These are phyloP conservation scores for Emergomyces orientalis DNA, from an alignment of 2,329 filamentous ascomycete genomes.

Conservation along the genomic window DNA sequence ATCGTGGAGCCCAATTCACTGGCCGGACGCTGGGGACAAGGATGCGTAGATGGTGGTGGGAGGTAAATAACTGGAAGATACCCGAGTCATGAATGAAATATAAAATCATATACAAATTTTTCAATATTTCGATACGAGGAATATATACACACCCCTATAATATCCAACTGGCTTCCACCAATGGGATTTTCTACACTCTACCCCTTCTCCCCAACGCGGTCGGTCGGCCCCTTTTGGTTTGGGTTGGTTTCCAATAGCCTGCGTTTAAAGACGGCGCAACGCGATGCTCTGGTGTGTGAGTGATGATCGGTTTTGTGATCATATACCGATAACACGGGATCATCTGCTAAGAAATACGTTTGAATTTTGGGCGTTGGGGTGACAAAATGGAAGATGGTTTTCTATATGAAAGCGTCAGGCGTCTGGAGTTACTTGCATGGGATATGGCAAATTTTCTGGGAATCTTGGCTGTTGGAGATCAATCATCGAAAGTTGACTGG, in stretches of 20 bases:
- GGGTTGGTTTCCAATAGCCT: neutral
- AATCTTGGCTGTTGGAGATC: neutral
- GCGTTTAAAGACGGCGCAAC: neutral
- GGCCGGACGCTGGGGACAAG: constrained; percentile 68
- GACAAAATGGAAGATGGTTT: neutral
- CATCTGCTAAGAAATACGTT: too few relatives aligned
- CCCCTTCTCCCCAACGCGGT: neutral
- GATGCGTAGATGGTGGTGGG: constrained; percentile 87
- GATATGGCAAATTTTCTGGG: neutral
- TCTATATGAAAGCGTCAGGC: neutral
- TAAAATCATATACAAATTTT: neutral
- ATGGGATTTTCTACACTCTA: neutral
- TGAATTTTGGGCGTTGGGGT: neutral
- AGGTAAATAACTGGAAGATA: constrained; percentile 80
- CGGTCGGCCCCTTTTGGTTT: neutral
- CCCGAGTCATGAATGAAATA: constrained; percentile 31
- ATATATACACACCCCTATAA: neutral
- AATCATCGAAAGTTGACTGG: neutral
- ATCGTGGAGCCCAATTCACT: constrained; percentile 64
- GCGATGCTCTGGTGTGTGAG: neutral
- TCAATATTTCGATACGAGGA: neutral
- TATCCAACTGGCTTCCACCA: neutral
- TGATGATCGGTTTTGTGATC: neutral
- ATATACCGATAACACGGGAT: too few relatives aligned
- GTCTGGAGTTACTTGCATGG: neutral